Conservation (phyloP, 495 filamentous ascomycete genomes). For the Aspergillus panamensis region DNA sequence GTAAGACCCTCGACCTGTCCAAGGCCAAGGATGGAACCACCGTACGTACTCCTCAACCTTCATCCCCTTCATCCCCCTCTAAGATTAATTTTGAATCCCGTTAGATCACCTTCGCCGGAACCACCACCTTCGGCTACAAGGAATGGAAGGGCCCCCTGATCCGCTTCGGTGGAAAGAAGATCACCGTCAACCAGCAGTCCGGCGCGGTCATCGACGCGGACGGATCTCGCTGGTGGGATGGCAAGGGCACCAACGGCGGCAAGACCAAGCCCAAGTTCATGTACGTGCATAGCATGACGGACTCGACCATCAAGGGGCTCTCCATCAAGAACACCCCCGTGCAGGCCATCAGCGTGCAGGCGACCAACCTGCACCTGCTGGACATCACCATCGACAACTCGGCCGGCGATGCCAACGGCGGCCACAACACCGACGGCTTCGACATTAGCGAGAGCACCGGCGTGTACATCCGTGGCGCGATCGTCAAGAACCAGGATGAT, state of each 20-base stretch:
- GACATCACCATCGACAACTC: constrained; percentile 59
- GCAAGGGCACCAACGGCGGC: constrained; percentile 51
- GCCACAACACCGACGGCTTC: constrained; percentile 67
- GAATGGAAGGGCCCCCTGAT: constrained; percentile 54
- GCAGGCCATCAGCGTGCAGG: constrained; percentile 57
- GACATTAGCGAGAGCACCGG: constrained; percentile 52
- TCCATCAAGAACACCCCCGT: constrained; percentile 59
- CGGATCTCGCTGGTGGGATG: constrained; percentile 52
- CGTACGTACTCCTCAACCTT: constrained; percentile 18
- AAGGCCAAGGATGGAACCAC: constrained; percentile 42
- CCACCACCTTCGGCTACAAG: constrained; percentile 51
- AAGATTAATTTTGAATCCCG: no score
- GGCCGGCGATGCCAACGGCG: constrained; percentile 48
- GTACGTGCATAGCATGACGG: constrained; percentile 45
- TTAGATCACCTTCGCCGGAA: constrained; percentile 51
- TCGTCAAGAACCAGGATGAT: constrained; percentile 59
- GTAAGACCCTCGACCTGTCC: constrained; percentile 51
- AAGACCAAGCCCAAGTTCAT: constrained; percentile 59
- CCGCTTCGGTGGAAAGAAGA: constrained; percentile 41
- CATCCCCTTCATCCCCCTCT: background rate
- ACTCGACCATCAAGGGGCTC: constrained; percentile 42
- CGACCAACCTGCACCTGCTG: constrained; percentile 46
- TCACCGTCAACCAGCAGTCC: constrained; percentile 40
- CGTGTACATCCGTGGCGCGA: constrained; percentile 53
- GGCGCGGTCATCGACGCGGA: constrained; percentile 44